phyloP scores from a whole-genome alignment of 2,329 filamentous ascomycete species.

The Penicillium frequentans region DNA sequence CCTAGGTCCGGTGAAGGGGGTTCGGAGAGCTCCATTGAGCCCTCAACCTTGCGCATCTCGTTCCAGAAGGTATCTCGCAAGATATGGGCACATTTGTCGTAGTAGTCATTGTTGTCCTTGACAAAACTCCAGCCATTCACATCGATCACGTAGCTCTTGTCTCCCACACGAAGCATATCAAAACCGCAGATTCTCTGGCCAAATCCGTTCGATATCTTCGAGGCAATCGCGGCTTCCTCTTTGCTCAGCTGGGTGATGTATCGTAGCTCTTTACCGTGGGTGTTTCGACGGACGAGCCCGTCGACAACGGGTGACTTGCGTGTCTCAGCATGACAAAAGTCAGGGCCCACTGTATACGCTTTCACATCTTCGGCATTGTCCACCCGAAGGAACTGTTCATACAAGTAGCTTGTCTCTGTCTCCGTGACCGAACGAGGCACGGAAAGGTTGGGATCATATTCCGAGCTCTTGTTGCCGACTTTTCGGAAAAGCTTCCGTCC shows the following conservation, averaged over 20 bases:
- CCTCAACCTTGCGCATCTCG: conserved; percentile 58
- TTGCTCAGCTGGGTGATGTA: conserved; percentile 84
- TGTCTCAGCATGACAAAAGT: conserved; percentile 95
- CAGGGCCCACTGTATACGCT: conserved; percentile 91
- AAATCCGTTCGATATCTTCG: conserved; percentile 86
- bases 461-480: conserved; percentile 98
- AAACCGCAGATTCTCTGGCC: conserved; percentile 96
- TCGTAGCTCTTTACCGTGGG: conserved; percentile 92
- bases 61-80: conserved; percentile 83
- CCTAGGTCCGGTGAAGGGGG: conserved; percentile 34
- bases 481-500: conserved; percentile 92
- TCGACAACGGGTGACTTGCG: conserved; percentile 97
- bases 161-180: conserved; percentile 82
- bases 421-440: conserved; percentile 81
- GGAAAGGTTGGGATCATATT: conserved; percentile 76
- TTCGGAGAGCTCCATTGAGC: conserved; percentile 34
- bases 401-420: conserved; percentile 81
- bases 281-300: conserved; percentile 91
- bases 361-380: conserved; percentile 99
- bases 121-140: conserved; percentile 99
- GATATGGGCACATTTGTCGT: conserved; percentile 85
- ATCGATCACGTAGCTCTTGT: conserved; percentile 95
- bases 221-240: conserved; percentile 81
- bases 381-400: conserved; percentile 94
- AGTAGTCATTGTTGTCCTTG: conserved; percentile 98